Conservation (phyloP, 140 eudicot species). For the Stevia rebaudiana region DNA sequence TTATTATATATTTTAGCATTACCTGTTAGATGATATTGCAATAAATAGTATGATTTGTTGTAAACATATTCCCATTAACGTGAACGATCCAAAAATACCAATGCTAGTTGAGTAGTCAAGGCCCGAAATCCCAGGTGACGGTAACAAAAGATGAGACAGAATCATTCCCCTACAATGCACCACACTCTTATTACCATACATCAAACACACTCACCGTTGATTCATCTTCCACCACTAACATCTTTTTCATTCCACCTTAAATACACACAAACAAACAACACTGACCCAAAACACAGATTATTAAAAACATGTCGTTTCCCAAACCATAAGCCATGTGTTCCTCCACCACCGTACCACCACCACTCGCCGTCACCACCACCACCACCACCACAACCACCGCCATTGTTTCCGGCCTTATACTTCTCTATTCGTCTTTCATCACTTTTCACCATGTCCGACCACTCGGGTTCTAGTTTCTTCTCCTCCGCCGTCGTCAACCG, state of each 20-base stretch:
- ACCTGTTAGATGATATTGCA: too few species aligned
- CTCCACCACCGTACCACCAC: constrained; percentile 20
- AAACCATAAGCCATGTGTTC: constrained; percentile 35
- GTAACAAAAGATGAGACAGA: not conserved
- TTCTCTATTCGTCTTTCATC: not conserved
- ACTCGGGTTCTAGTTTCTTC: constrained; percentile 18
- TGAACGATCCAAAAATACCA: not conserved
- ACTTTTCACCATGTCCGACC: constrained; percentile 24
- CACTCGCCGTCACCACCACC: constrained; percentile 22
- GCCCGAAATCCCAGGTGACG: not conserved
- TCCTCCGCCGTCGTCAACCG: constrained; percentile 19
- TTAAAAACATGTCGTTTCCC: constrained; percentile 33
- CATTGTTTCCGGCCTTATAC: not conserved
- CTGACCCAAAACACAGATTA: not conserved
- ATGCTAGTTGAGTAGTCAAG: not conserved
- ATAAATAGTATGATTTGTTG: not conserved
- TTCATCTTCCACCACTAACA: not conserved
- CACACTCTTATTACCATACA: constrained; percentile 13
- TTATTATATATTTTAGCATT: too few species aligned
- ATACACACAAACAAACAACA: constrained; percentile 11
- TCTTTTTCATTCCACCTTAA: constrained; percentile 13
- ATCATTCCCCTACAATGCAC: constrained; percentile 22
- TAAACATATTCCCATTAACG: not conserved
- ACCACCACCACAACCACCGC: constrained; percentile 17
- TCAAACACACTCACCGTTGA: constrained; percentile 10